Percentiles rank a stretch among this genome's conserved stretches.
Evolutionary conservation across 1,139 yeast genomes (phyloP).

Genomic region (Pichia kudriavzevii): DNA sequence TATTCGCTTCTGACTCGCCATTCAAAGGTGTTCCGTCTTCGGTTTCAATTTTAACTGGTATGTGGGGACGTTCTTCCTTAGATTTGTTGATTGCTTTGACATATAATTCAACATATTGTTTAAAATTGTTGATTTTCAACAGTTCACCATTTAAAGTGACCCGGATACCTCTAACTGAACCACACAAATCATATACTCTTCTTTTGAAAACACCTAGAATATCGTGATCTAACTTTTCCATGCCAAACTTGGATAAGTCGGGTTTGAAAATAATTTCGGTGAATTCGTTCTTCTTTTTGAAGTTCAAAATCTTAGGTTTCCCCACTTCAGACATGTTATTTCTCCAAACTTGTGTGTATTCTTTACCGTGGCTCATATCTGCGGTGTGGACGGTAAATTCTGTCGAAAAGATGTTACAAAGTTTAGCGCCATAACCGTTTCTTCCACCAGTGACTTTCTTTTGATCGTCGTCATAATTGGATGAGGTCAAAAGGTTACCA

Average conservation of each 20-base stretch:
- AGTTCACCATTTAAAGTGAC: slow-evolving; percentile 74
- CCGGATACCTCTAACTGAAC: slow-evolving; percentile 81
- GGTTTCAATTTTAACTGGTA: slow-evolving; percentile 18
- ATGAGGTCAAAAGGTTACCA: slow-evolving; percentile 90
- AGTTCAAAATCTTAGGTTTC: slow-evolving; percentile 63
- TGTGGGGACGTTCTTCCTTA: slow-evolving; percentile 28
- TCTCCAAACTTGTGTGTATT: slow-evolving; percentile 79
- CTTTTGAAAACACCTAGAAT: slow-evolving; percentile 77
- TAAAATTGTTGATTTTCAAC: slow-evolving; percentile 66
- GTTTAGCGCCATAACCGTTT: slow-evolving; percentile 96
- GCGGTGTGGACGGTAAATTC: slow-evolving; percentile 87
- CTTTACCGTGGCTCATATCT: slow-evolving; percentile 53
- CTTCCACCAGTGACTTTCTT: slow-evolving; percentile 98
- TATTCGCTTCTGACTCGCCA: slow-evolving; percentile 22
- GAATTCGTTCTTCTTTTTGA: slow-evolving; percentile 60
- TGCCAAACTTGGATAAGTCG: slow-evolving; percentile 74
- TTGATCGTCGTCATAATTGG: slow-evolving; percentile 92
- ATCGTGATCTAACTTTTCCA: slow-evolving; percentile 77
- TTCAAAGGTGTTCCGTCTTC: slow-evolving; percentile 15
- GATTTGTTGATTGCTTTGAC: slow-evolving; percentile 57
- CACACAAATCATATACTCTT: slow-evolving; percentile 94
- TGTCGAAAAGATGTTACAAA: slow-evolving; percentile 88
- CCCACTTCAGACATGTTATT: slow-evolving; percentile 76
- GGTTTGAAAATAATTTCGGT: slow-evolving; percentile 89
- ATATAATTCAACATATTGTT: slow-evolving; percentile 83